These are phyloP conservation scores for Fusarium nurragi DNA, from an alignment of 2,329 filamentous ascomycete genomes.

Conservation along the genomic window DNA sequence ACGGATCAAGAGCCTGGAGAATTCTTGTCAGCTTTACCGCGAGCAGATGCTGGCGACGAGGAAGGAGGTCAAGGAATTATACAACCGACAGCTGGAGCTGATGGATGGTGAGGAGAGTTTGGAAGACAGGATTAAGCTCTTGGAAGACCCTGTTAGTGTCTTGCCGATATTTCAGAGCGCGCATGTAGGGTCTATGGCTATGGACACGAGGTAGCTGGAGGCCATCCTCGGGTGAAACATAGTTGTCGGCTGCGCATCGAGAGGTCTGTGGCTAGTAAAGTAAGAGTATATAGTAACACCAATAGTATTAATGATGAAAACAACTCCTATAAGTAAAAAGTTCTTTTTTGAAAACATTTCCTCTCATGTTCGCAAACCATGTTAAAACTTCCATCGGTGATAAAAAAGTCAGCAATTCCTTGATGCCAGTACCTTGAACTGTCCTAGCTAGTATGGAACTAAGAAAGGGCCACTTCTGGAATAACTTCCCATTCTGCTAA, in stretches of 20 bases:
- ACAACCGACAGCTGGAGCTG: conserved; percentile 19
- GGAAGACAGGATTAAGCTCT: conserved; percentile 6
- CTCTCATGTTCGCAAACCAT: too few relatives aligned
- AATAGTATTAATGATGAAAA: too few relatives aligned
- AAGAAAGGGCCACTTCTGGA: too few relatives aligned
- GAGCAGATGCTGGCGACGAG: conserved; percentile 9
- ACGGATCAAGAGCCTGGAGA: conserved; percentile 8
- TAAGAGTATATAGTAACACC: not conserved
- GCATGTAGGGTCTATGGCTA: not conserved
- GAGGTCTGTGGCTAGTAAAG: not conserved
- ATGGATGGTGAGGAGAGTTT: conserved; percentile 24
- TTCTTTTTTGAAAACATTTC: too few relatives aligned
- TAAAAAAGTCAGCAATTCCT: too few relatives aligned
- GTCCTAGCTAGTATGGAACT: too few relatives aligned
- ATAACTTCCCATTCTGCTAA: too few relatives aligned
- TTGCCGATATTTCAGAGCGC: not conserved
- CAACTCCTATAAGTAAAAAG: too few relatives aligned
- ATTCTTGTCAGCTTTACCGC: not conserved
- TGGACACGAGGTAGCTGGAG: conserved; percentile 6
- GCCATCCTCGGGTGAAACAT: too few relatives aligned
- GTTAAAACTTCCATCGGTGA: too few relatives aligned
- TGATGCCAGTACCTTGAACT: too few relatives aligned
- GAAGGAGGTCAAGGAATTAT: not conserved
- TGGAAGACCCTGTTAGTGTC: not conserved
- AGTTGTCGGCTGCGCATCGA: not conserved